These are phyloP conservation scores for Pleurotus sapidus DNA, from an alignment of 768 basidiomycete genomes.

Conservation along the genomic window DNA sequence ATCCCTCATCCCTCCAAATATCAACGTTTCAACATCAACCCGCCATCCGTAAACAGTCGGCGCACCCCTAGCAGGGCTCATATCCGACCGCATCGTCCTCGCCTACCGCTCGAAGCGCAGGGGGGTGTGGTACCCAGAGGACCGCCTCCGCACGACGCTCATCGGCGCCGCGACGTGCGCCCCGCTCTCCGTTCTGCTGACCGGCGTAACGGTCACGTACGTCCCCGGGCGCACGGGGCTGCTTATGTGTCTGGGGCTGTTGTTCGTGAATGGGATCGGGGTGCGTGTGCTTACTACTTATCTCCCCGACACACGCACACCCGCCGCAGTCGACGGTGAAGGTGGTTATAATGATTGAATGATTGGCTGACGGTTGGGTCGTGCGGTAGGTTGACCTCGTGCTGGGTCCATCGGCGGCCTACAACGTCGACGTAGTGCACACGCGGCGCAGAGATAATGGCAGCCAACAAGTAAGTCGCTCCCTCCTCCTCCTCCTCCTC, in stretches of 20 bases:
- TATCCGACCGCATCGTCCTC: conserved; percentile 41
- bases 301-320: background rate
- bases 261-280: conserved; percentile 65
- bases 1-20: too few relatives aligned
- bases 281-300: too few relatives aligned
- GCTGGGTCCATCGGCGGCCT: conserved; percentile 43
- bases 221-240: conserved; percentile 42
- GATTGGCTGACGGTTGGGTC: background rate
- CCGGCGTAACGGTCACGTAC: conserved; percentile 36
- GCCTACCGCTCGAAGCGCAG: conserved; percentile 34
- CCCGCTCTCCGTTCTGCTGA: conserved; percentile 39
- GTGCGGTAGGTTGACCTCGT: conserved; percentile 39
- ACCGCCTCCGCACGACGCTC: conserved; percentile 41
- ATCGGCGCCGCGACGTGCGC: conserved; percentile 34
- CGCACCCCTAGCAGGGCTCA: conserved; percentile 39
- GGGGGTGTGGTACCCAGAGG: conserved; percentile 50
- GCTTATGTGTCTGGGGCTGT: conserved; percentile 44
- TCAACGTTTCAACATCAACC: too few relatives aligned
- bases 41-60: conserved; percentile 30
- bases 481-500: background rate
- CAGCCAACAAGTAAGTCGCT: conserved; percentile 32
- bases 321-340: too few relatives aligned
- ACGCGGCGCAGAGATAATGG: conserved; percentile 46
- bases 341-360: background rate
- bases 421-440: conserved; percentile 47